These are phyloP conservation scores for Cystofilobasidium capitatum DNA, from an alignment of 768 basidiomycete species.

Conservation along the genomic window DNA sequence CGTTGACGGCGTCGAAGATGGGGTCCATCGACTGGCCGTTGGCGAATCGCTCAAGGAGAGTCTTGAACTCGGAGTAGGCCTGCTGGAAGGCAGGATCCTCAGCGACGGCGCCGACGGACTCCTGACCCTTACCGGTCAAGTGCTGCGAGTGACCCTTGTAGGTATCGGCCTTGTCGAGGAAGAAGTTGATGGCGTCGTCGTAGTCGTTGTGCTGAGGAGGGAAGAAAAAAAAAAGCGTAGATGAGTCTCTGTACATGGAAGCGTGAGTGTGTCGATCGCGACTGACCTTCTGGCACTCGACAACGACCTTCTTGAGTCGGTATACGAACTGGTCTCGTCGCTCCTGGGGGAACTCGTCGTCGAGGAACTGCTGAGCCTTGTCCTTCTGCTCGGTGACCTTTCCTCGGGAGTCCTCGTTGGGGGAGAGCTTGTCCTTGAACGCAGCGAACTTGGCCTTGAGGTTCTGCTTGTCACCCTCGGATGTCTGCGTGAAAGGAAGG, in stretches of 20 bases:
- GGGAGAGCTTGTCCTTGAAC: conserved; percentile 53
- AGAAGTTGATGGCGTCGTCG: conserved; percentile 51
- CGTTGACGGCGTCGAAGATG: conserved; percentile 60
- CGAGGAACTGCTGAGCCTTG: conserved; percentile 54
- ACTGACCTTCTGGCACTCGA: conserved; percentile 68
- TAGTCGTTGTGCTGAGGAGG: conserved; percentile 48
- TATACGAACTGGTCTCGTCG: conserved; percentile 70
- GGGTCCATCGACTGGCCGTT: conserved; percentile 57
- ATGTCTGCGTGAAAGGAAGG: too few relatives aligned
- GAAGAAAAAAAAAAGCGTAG: not conserved
- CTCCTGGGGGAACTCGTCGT: conserved; percentile 67
- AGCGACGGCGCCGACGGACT: conserved; percentile 37
- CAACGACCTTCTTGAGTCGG: conserved; percentile 81
- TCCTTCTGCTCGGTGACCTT: conserved; percentile 46
- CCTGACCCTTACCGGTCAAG: conserved; percentile 39
- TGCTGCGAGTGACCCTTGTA: conserved; percentile 46
- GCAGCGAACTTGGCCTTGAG: conserved; percentile 40
- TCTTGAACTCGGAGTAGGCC: conserved; percentile 57
- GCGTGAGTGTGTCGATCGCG: not conserved
- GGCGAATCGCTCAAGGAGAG: conserved; percentile 83
- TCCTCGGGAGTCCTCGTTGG: conserved; percentile 54
- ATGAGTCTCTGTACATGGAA: not conserved
- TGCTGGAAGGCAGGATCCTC: conserved; percentile 52
- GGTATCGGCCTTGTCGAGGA: conserved; percentile 43
- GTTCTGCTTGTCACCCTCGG: conserved; percentile 28